Evolutionary conservation across 768 basidiomycete species (phyloP), one percentile per base, ranked within the genome.

Genomic region (Amanita jacksonii): DNA sequence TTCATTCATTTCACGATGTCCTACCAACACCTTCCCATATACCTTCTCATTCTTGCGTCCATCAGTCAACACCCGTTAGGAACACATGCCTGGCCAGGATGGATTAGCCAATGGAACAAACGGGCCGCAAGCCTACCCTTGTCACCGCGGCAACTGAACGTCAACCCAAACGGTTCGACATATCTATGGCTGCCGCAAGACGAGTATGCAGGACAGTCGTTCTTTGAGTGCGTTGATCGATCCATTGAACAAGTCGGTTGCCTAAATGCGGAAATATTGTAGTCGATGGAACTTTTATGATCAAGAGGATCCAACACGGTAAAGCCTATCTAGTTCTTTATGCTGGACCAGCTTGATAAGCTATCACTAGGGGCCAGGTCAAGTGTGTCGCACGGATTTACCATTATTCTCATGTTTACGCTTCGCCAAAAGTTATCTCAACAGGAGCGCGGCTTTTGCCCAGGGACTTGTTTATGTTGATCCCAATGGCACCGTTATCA

Each of bases 121-220:
- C 12, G 27, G 27, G 27, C 12, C 12, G 27, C 12, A 12, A 12
- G 30, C 19, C 19, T 13, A 32, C 30, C 30, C 28, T 16, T 20
- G 20, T 13, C 19, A 23, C 12, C 13, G 38, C 50, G 58, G 30
- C 56, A 49, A 38, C 54, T 72, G 23, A 69, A 72, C 45, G 62
- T 59, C 19, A 67, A 66, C 31, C 48, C 68, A 2, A 65, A 77
- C 47, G 73, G 69, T 13, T 64, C 74, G 3, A 68, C 60, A 5
- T 77, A 74, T 51, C 54, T 85, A 5, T 87, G 84, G 84, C 62
- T 82, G 10, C 72, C 74, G 8, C 57, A 83, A 60, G 82, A 84
- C 54, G 74, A 72, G 3, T 85, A 81, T 54, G 67, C 72, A 34
- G 84, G 85, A 10, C 51, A 68, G 42, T 73, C 64, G 0, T 87